Percentiles rank a stretch among this genome's conserved stretches.
These are phyloP conservation scores for Miscanthus lutarioriparius DNA, from an alignment of 176 grass and related monocot species.

Conservation along the genomic window DNA sequence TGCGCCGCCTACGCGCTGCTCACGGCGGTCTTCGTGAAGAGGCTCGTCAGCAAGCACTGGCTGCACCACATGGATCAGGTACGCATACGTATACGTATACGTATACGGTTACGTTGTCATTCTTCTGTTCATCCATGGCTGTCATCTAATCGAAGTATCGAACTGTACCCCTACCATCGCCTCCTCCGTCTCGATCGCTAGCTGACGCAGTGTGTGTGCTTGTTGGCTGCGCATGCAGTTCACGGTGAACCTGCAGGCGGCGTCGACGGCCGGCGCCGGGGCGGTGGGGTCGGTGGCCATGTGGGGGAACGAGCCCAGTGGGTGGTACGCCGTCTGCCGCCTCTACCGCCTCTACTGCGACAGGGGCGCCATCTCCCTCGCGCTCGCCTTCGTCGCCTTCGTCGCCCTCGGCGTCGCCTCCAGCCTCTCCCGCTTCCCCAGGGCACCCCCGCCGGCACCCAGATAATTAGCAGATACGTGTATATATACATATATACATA, in stretches of 20 bases:
- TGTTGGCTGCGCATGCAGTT: not conserved
- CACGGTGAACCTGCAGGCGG: constrained; percentile 37
- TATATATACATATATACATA: not conserved
- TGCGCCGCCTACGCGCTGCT: constrained; percentile 32
- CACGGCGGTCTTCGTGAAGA: constrained; percentile 16
- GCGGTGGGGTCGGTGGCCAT: constrained; percentile 38
- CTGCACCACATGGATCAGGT: constrained; percentile 52
- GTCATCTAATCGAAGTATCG: too few relatives aligned
- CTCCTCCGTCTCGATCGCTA: too few relatives aligned
- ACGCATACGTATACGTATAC: too few relatives aligned
- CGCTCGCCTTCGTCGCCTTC: constrained; percentile 32
- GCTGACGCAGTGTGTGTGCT: too few relatives aligned
- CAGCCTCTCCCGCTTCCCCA: constrained; percentile 42
- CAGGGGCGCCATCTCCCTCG: constrained; percentile 29
- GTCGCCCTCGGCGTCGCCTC: constrained; percentile 20
- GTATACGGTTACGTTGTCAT: too few relatives aligned
- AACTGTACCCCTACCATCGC: too few relatives aligned
- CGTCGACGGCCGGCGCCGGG: constrained; percentile 28
- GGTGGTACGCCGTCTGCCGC: constrained; percentile 57
- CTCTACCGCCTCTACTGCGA: constrained; percentile 44
- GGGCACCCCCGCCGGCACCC: not conserved
- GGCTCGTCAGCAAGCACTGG: not conserved
- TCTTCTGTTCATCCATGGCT: not conserved
- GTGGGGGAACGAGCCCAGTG: constrained; percentile 50
- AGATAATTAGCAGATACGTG: not conserved